Evolutionary conservation across 2,329 filamentous ascomycete genomes (phyloP), one percentile per base, ranked within the genome.

Genomic region (Penicillium janthinellum): DNA sequence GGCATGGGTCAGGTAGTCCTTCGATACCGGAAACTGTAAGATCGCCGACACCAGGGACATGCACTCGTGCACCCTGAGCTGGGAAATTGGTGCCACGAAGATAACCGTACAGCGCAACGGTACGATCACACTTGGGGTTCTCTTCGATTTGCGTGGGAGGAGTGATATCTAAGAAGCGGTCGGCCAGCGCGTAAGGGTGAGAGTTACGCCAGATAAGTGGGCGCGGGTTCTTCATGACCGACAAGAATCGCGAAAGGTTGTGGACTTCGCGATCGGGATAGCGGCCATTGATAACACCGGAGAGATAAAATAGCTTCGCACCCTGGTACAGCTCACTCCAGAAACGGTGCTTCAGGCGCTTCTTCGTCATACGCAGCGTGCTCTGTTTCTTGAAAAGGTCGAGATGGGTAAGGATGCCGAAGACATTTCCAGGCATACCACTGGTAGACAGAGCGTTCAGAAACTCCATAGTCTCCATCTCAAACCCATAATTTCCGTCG

Each of bases 381-480:
- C 96, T 93, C 58, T 95, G 94, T 72, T 97, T 98, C 72, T 89
- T 87, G 82, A 99, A 99, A 14, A 99, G 82, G 74, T 99, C 95
- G 61, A 99, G 83, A 81, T 99, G 96, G 15, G 95, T 98, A 47
- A 99, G 84, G 58, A 99, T 93, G 54, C 95, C 95, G 73, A 99
- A 98, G 39, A 99, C 93, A 70, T 99, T 99, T 65, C 95, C 94
- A 0, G 96, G 95, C 94, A 99, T 98, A 76, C 95, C 95, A 34
- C 91, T 96, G 2, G 92, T 87, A n/a, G 91, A 90, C 53, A 99
- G 82, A 17, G 97, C 88, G 69, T 97, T 98, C 72, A 99, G 81
- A 63, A 99, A 99, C 78, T 99, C 95, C 95, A 99, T 99, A 0
- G 95, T 99, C 83, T 99, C 95, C 95, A 99, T 99, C 79, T 99